phyloP scores from a whole-genome alignment of 2,329 filamentous ascomycete genomes.

The Fusarium chlamydosporum region DNA sequence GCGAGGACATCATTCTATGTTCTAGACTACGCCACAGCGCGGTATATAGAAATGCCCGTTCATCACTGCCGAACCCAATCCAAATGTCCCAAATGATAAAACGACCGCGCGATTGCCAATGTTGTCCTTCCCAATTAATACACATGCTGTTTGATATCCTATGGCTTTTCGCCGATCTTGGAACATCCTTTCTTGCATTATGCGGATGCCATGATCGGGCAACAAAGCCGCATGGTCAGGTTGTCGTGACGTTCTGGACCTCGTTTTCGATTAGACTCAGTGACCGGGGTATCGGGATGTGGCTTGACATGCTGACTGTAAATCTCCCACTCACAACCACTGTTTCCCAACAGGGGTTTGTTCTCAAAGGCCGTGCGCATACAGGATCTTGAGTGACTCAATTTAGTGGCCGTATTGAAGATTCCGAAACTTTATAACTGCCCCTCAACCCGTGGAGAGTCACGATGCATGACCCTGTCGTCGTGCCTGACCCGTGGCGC shows the following conservation, averaged over 20 bases:
- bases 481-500: constrained; percentile 23
- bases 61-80: constrained; percentile 22
- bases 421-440: constrained; percentile 32
- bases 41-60: constrained; percentile 5
- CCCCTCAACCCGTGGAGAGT: constrained; percentile 4
- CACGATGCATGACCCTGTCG: constrained; percentile 9
- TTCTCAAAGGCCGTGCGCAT: constrained; percentile 3
- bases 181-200: constrained; percentile 12
- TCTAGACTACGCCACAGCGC: constrained; percentile 21
- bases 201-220: constrained; percentile 27
- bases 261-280: constrained; percentile 18
- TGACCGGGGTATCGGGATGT: constrained; percentile 27
- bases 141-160: constrained; percentile 2
- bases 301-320: constrained; percentile 9
- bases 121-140: not conserved
- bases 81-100: not conserved
- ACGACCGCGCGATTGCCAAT: constrained; percentile 19
- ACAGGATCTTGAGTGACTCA: constrained; percentile 9
- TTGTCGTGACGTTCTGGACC: constrained; percentile 38
- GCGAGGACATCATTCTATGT: not conserved
- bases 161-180: constrained; percentile 27
- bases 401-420: constrained; percentile 13
- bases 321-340: not conserved
- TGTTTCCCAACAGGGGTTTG: constrained; percentile 1
- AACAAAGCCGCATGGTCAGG: constrained; percentile 5